A percentile compares a stretch with the other conserved stretches of the same genome.
These are phyloP conservation scores for Danielia reshetovae DNA, from an alignment of 805 yeast species.

Conservation along the genomic window DNA sequence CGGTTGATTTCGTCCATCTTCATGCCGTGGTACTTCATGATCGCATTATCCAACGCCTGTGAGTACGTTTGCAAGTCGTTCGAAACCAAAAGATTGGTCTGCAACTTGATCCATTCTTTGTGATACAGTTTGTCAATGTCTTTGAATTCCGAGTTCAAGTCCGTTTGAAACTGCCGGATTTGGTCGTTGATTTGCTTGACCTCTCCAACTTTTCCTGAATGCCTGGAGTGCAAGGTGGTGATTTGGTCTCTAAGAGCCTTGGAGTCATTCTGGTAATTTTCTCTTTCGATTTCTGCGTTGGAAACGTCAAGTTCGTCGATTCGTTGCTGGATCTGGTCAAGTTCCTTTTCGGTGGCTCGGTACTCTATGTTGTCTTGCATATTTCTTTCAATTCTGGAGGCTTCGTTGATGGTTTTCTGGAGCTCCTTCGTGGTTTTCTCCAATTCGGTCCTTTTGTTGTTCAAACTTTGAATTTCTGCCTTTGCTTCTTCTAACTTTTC, in stretches of 20 bases:
- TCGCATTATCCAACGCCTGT: slow-evolving; percentile 85
- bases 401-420: slow-evolving; percentile 48
- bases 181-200: slow-evolving; percentile 78
- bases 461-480: slow-evolving; percentile 10
- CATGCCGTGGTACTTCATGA: slow-evolving; percentile 84
- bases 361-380: slow-evolving; percentile 63
- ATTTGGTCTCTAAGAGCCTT: slow-evolving; percentile 45
- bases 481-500: slow-evolving; percentile 1
- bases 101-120: slow-evolving; percentile 69
- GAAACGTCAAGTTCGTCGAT: slow-evolving; percentile 46
- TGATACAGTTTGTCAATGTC: slow-evolving; percentile 62
- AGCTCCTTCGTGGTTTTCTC: slow-evolving; percentile 25
- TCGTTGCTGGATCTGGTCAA: slow-evolving; percentile 31
- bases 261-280: slow-evolving; percentile 58
- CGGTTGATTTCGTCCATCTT: slow-evolving; percentile 93
- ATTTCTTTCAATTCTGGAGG: slow-evolving; percentile 58
- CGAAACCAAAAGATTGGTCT: slow-evolving; percentile 69
- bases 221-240: slow-evolving; percentile 52
- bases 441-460: slow-evolving; percentile 7
- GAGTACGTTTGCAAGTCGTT: slow-evolving; percentile 80
- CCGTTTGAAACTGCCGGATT: slow-evolving; percentile 48
- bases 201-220: slow-evolving; percentile 82
- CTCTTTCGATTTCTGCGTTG: slow-evolving; percentile 58
- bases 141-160: slow-evolving; percentile 66
- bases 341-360: slow-evolving; percentile 39